These are phyloP conservation scores for Suillus weaverae DNA, from an alignment of 768 basidiomycete species.

Conservation along the genomic window DNA sequence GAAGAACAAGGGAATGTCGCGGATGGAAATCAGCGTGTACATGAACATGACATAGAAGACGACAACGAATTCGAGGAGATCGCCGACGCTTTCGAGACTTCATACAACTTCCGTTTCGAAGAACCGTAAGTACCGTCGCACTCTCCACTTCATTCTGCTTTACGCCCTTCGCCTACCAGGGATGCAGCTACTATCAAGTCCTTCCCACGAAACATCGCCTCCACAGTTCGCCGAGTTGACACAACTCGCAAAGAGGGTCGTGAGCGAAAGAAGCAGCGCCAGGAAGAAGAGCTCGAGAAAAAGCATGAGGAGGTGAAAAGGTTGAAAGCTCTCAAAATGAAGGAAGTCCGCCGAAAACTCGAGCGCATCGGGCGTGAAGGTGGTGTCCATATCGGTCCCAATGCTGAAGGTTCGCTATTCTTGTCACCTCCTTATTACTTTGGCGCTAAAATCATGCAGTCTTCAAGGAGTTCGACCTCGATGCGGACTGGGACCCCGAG, in stretches of 20 bases:
- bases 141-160: neutral
- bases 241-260: constrained; percentile 85
- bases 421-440: neutral
- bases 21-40: constrained; percentile 26
- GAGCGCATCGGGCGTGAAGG: constrained; percentile 72
- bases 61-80: constrained; percentile 88
- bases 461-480: constrained; percentile 73
- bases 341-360: constrained; percentile 75
- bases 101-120: constrained; percentile 97
- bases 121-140: constrained; percentile 67
- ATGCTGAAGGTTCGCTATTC: constrained; percentile 22
- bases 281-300: constrained; percentile 45
- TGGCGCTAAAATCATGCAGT: constrained; percentile 36
- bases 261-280: constrained; percentile 70
- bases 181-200: constrained; percentile 64
- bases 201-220: constrained; percentile 73
- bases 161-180: constrained; percentile 35
- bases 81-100: constrained; percentile 90
- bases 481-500: constrained; percentile 90
- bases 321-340: constrained; percentile 81
- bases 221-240: constrained; percentile 69
- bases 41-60: constrained; percentile 42
- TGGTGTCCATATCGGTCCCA: constrained; percentile 43
- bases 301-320: constrained; percentile 75
- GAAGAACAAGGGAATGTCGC: constrained; percentile 25